Evolutionary conservation across 2,329 filamentous ascomycete genomes (phyloP), one percentile per base, ranked within the genome.

Genomic region (Raffaelea deltoideospora): DNA sequence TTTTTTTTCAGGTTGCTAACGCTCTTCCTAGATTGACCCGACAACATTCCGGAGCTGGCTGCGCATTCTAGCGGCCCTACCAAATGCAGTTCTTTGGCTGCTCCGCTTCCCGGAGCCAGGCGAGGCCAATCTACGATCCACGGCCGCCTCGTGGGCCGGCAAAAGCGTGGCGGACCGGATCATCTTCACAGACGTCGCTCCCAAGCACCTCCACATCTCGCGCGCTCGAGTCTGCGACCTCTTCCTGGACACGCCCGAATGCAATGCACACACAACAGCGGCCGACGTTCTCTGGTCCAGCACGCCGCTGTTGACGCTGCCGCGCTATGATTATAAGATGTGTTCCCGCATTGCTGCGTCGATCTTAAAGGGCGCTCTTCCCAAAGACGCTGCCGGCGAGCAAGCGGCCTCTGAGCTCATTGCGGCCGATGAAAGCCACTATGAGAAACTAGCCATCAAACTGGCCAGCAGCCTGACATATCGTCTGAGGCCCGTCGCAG

Each of bases 261-360:
- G 90, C 59, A 98, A 98, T 52, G 90, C 87, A 2, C 90, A 98
- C 56, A 98, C 90, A 1, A 98, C 90, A 2, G 90, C 90, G 2
- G 92, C 90, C 11, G 90, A 98, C 51, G 80, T 96, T 1, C 65
- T 98, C 7, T 98, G 90, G 90, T 92, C 83, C 36, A 92, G 87
- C 47, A 96, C 90, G 1, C 90, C 90, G 5, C 63, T 98, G 18
- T 65, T 98, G 21, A 98, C 90, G 0, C 66, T 90, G 22, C 87
- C 90, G 10, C 74, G 90, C 26, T 95, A 96, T 55, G 73, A 81
- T 35, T 95, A 95, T 60, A 98, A 98, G 59, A 98, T 98, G 90
- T 98, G 90, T 57, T 93, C 85, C 31, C 81, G 90, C 37, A 98
- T 98, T 81, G 90, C 88, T 7, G 87, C 90, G 7, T 94, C 85